Conservation (phyloP, 768 basidiomycete genomes). For the Lactifluus rugatus region DNA sequence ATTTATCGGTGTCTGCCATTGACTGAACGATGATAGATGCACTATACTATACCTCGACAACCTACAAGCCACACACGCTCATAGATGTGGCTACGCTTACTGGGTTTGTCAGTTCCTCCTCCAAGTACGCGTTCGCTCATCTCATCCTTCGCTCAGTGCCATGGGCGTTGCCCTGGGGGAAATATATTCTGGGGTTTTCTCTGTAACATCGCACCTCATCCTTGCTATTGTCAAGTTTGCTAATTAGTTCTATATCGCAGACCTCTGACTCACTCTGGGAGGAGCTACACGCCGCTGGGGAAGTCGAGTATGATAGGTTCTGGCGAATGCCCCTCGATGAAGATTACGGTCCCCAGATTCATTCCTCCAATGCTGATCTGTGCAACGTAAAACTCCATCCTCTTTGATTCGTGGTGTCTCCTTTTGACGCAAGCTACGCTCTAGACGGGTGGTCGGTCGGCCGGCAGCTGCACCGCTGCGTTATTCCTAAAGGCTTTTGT, state of each 20-base stretch:
- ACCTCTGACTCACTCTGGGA: conserved; percentile 70
- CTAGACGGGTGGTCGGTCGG: conserved; percentile 64
- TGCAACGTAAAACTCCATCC: conserved; percentile 48
- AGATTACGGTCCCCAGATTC: conserved; percentile 68
- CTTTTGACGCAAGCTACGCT: not conserved
- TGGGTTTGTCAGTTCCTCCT: conserved; percentile 35
- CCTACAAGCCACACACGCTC: conserved; percentile 71
- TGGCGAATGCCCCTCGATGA: conserved; percentile 89
- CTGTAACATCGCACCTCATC: conserved; percentile 33
- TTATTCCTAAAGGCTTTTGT: conserved; percentile 81
- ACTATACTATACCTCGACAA: conserved; percentile 69
- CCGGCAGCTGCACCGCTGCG: conserved; percentile 71
- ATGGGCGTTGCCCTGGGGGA: conserved; percentile 68
- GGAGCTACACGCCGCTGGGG: conserved; percentile 57
- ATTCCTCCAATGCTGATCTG: conserved; percentile 69
- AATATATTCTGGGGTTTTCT: conserved; percentile 68
- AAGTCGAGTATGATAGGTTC: conserved; percentile 69
- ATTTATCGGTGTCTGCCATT: not conserved
- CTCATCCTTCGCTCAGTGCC: conserved; percentile 38
- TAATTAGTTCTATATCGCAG: conserved; percentile 26
- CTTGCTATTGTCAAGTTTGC: not conserved
- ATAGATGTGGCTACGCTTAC: conserved; percentile 86
- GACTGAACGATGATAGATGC: conserved; percentile 45
- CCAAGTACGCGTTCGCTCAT: not conserved
- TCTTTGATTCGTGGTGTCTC: not conserved